A percentile compares a stretch with the other conserved stretches of the same genome.
Conservation (phyloP, 805 yeast genomes). For the Crinitomyces ghanaensis region DNA sequence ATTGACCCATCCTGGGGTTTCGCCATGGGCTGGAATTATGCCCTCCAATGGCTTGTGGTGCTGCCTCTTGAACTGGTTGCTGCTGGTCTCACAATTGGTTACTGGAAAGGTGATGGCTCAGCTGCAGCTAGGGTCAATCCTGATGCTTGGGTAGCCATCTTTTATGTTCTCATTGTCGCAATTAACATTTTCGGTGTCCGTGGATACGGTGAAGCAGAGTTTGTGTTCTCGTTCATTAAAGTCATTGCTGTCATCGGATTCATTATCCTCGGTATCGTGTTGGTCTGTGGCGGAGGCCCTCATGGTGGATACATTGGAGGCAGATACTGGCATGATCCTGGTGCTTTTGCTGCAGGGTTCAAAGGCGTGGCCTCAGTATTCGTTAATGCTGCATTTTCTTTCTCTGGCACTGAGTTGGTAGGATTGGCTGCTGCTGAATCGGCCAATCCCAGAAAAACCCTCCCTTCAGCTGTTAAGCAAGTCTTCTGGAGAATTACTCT, state of each 20-base stretch:
- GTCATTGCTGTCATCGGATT: slow-evolving; percentile 46
- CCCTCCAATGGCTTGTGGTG: slow-evolving; percentile 47
- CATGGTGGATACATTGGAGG: slow-evolving; percentile 40
- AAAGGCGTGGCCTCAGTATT: slow-evolving; percentile 56
- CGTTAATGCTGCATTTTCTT: slow-evolving; percentile 55
- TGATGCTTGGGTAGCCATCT: slow-evolving; percentile 43
- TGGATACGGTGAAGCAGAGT: slow-evolving; percentile 54
- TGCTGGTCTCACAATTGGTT: slow-evolving; percentile 42
- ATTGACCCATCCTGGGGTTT: slow-evolving; percentile 54
- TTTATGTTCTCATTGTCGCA: slow-evolving; percentile 35
- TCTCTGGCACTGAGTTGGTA: slow-evolving; percentile 55
- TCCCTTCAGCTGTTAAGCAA: slow-evolving; percentile 61
- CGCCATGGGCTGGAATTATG: slow-evolving; percentile 60
- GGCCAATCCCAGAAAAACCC: slow-evolving; percentile 45
- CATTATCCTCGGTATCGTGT: slow-evolving; percentile 43
- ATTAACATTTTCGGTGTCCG: slow-evolving; percentile 41
- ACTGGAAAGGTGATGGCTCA: slow-evolving; percentile 38
- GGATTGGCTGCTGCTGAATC: slow-evolving; percentile 64
- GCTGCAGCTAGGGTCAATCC: slow-evolving; percentile 42
- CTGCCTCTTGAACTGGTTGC: slow-evolving; percentile 55
- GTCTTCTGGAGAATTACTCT: slow-evolving; percentile 63
- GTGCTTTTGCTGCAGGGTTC: slow-evolving; percentile 53
- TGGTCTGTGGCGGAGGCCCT: slow-evolving; percentile 49
- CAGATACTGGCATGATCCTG: slow-evolving; percentile 48
- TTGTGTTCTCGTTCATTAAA: slow-evolving; percentile 42